Evolutionary conservation across 331 rosid genomes (phyloP), one percentile per base, ranked within the genome.

Genomic region (Spiraea crenata): DNA sequence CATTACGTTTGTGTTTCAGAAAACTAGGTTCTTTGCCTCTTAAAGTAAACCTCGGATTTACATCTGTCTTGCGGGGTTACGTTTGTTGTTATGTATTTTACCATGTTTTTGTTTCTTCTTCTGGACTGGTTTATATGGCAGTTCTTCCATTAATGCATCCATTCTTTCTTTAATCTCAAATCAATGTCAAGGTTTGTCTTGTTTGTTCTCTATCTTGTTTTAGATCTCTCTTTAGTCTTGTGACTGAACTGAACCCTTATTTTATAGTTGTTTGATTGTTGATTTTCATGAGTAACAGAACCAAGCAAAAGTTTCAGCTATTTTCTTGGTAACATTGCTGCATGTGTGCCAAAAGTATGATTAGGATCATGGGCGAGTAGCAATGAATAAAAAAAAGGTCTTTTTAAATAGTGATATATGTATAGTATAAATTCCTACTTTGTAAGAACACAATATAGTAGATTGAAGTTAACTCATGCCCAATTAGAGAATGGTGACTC

Each of bases 51-150:
- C 71, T 56, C 65, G 71, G 69, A 45, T 59, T 72, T 70, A 74
- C 60, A 46, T 55, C 17, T 70, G 79, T 55, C 76, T 76, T 77
- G 67, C 55, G 71, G 70, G 75, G 80, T 63, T 72, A 69, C 75
- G 65, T 57, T 81, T 65, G 64, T 10, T 49, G 69, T 63, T 49
- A 16, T 41, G 61, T 79, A 73, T 63, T 48, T 74, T 63, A 31
- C 59, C 9, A 42, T 17, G 38, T 54, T 57, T 72, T 71, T 80
- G 83, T 87, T 78, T 87, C 54, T 85, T 82, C 77, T 71, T 52
- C 16, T 76, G 82, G 82, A 82, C 80, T 74, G 6, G 70, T 65
- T 72, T 65, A 20, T 65, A 58, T 79, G 85, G 76, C 81, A 68
- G 63, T 64, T 76, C 73, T 75, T 50, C 52, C 70, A 76, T 59